Percentiles rank a stretch among this genome's conserved stretches.
phyloP scores from a whole-genome alignment of 2,329 filamentous ascomycete genomes.

The Botrytis paeoniae region DNA sequence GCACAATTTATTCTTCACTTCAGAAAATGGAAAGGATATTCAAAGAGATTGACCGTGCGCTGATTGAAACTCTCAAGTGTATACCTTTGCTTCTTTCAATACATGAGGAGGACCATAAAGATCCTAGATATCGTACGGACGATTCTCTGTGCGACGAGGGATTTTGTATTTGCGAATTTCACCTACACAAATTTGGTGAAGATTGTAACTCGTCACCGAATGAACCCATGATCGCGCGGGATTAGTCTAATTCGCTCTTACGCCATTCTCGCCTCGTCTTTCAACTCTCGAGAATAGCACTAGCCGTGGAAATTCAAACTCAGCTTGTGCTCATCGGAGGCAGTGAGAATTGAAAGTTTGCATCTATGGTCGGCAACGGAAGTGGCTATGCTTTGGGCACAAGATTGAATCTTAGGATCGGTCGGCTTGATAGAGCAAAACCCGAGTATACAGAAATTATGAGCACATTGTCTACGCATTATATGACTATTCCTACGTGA shows the following conservation, averaged over 20 bases:
- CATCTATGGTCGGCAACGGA: not conserved
- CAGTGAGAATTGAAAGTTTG: too few species aligned
- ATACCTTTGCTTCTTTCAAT: not conserved
- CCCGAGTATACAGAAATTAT: not conserved
- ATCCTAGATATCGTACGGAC: not conserved
- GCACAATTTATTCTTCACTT: too few species aligned
- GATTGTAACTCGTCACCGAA: not conserved
- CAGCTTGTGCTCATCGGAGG: too few species aligned
- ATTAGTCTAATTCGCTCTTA: too few species aligned
- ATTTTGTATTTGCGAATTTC: not conserved
- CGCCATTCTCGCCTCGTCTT: too few species aligned
- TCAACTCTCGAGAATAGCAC: too few species aligned
- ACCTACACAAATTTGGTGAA: not conserved
- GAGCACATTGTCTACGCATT: not conserved
- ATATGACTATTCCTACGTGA: not conserved
- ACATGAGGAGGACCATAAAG: not conserved
- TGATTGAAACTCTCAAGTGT: not conserved
- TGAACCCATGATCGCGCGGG: fast-evolving
- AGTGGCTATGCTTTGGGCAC: not conserved
- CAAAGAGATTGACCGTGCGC: not conserved
- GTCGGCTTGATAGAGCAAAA: not conserved
- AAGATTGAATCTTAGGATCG: fast-evolving
- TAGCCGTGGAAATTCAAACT: too few species aligned
- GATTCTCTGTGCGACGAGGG: fast-evolving
- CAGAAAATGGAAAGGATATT: not conserved